phyloP scores from a whole-genome alignment of 768 basidiomycete genomes.

The Cystofilobasidium capitatum region DNA sequence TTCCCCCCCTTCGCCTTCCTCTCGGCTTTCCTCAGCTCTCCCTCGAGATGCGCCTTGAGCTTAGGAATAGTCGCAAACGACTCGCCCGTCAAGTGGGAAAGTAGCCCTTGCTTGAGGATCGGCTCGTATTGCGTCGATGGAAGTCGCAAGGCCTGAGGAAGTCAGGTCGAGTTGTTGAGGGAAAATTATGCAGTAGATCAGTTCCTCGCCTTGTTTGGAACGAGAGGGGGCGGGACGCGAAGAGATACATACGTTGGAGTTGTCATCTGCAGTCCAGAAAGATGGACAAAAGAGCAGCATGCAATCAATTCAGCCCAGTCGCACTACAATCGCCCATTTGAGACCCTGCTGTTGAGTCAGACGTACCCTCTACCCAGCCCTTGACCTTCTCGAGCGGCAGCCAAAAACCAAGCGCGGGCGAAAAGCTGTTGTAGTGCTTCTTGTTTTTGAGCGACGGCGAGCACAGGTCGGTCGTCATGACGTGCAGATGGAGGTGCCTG shows the following conservation, averaged over 20 bases:
- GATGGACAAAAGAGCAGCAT: too few species aligned
- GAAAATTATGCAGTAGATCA: background rate
- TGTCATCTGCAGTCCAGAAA: too few species aligned
- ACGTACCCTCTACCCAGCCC: constrained; percentile 20
- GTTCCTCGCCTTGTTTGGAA: background rate
- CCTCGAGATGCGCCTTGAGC: constrained; percentile 12
- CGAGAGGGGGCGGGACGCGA: background rate
- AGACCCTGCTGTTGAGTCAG: background rate
- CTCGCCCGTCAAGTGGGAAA: background rate
- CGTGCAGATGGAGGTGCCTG: constrained; percentile 26
- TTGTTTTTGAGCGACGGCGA: constrained; percentile 25
- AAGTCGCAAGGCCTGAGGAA: background rate
- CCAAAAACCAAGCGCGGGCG: constrained; percentile 19
- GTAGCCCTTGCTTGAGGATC: constrained; percentile 7
- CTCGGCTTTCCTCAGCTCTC: background rate
- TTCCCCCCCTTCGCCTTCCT: background rate
- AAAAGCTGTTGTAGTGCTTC: constrained; percentile 25
- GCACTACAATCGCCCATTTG: background rate
- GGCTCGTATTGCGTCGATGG: constrained; percentile 10
- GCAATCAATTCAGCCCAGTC: background rate
- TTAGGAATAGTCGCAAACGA: constrained; percentile 8
- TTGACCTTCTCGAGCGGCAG: constrained; percentile 7
- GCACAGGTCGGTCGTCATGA: constrained; percentile 20
- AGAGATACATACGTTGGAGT: background rate
- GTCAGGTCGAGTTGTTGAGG: background rate